Percentiles rank a stretch among this genome's conserved stretches.
These are phyloP conservation scores for Vaccinium corymbosum DNA, from an alignment of 148 eudicot genomes.

Conservation along the genomic window DNA sequence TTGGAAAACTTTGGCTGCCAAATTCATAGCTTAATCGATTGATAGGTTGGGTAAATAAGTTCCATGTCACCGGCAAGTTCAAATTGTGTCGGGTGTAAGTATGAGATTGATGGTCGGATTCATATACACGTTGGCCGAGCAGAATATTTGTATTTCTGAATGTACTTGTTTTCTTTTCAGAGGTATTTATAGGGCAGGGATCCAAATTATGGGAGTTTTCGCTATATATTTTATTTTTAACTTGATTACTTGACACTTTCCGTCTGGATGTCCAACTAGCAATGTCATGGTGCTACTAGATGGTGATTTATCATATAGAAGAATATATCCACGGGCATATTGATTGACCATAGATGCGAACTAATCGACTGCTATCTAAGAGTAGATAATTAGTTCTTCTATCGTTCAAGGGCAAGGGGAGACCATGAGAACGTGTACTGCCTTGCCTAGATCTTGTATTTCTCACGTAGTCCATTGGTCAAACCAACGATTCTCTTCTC, in stretches of 20 bases:
- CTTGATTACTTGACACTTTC: neutral
- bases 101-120: neutral
- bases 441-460: neutral
- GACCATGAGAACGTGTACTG: neutral
- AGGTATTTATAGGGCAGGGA: neutral
- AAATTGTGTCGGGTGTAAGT: neutral
- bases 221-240: neutral
- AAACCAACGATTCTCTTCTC: neutral
- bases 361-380: neutral
- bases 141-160: neutral
- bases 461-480: neutral
- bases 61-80: neutral
- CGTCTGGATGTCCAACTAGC: neutral
- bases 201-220: neutral
- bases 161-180: neutral
- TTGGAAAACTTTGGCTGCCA: neutral
- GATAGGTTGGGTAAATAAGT: neutral
- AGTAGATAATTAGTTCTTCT: neutral
- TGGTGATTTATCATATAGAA: constrained; percentile 5
- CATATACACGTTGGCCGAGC: neutral
- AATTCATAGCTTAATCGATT: neutral
- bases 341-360: constrained; percentile 6
- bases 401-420: neutral
- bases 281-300: constrained; percentile 1
- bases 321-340: constrained; percentile 3